Evolutionary conservation across 2,329 filamentous ascomycete genomes (phyloP).

Genomic region (Hirsutella thompsonii): DNA sequence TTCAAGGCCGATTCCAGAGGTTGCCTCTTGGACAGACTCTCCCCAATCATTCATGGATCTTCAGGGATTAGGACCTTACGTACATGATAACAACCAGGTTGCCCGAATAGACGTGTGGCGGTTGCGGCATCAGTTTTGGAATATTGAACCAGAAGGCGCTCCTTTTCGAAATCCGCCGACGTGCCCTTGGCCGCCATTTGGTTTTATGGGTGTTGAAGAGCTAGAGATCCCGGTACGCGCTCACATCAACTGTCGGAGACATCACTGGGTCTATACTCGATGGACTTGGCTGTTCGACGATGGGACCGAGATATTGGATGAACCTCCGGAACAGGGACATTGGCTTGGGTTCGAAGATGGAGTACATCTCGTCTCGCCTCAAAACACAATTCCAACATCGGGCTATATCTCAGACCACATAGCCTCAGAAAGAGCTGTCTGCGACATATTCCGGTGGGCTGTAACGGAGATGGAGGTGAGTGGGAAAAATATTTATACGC

Average conservation of each 20-base stretch:
- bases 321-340: neutral
- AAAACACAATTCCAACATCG: neutral
- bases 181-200: slow-evolving; percentile 2
- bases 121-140: slow-evolving; percentile 4
- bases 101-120: slow-evolving; percentile 3
- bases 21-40: slow-evolving; percentile 3
- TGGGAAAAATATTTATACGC: slow-evolving; percentile 1
- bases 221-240: slow-evolving; percentile 1
- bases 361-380: neutral
- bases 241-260: slow-evolving; percentile 1
- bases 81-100: neutral
- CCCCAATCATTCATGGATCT: slow-evolving; percentile 4
- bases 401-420: slow-evolving; percentile 1
- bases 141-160: slow-evolving; percentile 2
- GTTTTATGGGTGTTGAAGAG: slow-evolving; percentile 1
- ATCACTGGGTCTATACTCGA: slow-evolving; percentile 2
- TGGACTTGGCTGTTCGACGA: slow-evolving; percentile 3
- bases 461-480: slow-evolving; percentile 3
- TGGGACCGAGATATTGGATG: neutral
- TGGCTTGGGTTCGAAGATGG: neutral
- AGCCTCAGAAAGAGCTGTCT: slow-evolving; percentile 2
- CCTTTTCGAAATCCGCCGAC: slow-evolving; percentile 3
- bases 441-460: slow-evolving; percentile 4
- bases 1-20: slow-evolving; percentile 3
- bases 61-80: neutral